Evolutionary conservation across 371 early-diverging fungal genomes (phyloP).

Genomic region (Circinella umbellata): DNA sequence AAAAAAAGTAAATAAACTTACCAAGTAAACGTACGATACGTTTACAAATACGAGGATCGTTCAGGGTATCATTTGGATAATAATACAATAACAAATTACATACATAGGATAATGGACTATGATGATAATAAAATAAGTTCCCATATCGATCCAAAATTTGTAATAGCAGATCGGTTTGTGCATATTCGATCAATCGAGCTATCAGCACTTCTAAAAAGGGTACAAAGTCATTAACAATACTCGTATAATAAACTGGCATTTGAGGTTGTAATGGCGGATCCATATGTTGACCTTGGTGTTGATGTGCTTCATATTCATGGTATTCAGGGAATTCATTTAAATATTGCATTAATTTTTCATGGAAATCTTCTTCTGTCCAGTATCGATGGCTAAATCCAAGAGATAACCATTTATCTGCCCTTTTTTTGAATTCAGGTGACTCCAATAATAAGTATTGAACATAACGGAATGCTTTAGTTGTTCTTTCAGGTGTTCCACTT

Average conservation of each 20-base stretch:
- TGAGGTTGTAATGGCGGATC: slow-evolving; percentile 65
- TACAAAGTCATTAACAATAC: slow-evolving; percentile 69
- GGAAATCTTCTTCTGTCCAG: slow-evolving; percentile 76
- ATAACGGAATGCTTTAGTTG: slow-evolving; percentile 49
- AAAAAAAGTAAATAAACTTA: slow-evolving; percentile 15
- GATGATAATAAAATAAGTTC: slow-evolving; percentile 71
- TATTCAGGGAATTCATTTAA: slow-evolving; percentile 74
- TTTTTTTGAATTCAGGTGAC: slow-evolving; percentile 61
- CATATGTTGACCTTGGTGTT: slow-evolving; percentile 39
- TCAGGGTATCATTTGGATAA: slow-evolving; percentile 63
- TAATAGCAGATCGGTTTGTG: slow-evolving; percentile 60
- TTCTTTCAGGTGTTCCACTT: slow-evolving; percentile 54
- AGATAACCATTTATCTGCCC: slow-evolving; percentile 71
- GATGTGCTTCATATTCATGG: slow-evolving; percentile 75
- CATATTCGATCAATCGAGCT: slow-evolving; percentile 72
- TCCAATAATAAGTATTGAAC: slow-evolving; percentile 66
- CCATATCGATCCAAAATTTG: slow-evolving; percentile 72
- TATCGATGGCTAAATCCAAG: slow-evolving; percentile 69
- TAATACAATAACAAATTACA: slow-evolving; percentile 72
- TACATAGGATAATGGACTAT: slow-evolving; percentile 70
- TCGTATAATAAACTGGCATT: slow-evolving; percentile 76
- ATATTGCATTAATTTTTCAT: slow-evolving; percentile 69
- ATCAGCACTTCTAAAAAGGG: slow-evolving; percentile 70
- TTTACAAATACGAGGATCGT: slow-evolving; percentile 61
- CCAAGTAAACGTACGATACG: slow-evolving; percentile 69